A percentile compares a stretch with the other conserved stretches of the same genome.
Evolutionary conservation across 2,329 filamentous ascomycete genomes (phyloP).

Genomic region (Aspergillus ruber): DNA sequence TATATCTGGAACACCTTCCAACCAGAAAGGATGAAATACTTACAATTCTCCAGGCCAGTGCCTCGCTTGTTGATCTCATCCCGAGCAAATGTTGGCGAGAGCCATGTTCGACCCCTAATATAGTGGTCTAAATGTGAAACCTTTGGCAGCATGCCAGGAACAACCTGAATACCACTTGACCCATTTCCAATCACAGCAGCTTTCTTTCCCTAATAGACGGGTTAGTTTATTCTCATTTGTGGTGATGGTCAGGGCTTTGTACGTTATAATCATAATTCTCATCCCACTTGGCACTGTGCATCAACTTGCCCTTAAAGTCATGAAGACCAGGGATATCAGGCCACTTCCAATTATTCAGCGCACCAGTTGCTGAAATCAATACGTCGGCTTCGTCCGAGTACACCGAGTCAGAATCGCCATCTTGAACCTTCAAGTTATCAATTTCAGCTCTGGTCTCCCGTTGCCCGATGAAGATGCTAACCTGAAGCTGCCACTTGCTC

Average conservation of each 20-base stretch:
- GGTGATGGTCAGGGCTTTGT: neutral
- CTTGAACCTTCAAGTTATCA: constrained; percentile 13
- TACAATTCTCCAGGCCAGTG: constrained; percentile 23
- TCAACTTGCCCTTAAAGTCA: constrained; percentile 40
- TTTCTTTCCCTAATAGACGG: constrained; percentile 20
- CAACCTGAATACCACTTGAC: constrained; percentile 37
- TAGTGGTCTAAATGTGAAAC: constrained; percentile 32
- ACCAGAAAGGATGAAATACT: constrained; percentile 3
- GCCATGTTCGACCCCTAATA: constrained; percentile 26
- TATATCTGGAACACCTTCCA: neutral
- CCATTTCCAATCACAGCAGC: constrained; percentile 35
- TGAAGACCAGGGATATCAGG: constrained; percentile 43
- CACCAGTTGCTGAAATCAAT: constrained; percentile 34
- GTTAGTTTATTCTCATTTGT: neutral
- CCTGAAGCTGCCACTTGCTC: constrained; percentile 24
- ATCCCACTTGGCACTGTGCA: constrained; percentile 43
- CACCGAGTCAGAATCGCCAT: constrained; percentile 12
- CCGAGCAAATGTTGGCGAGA: constrained; percentile 23
- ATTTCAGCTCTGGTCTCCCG: neutral
- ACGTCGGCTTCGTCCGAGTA: constrained; percentile 26
- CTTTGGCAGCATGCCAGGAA: constrained; percentile 36
- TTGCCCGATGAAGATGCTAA: constrained; percentile 4
- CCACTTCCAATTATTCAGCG: constrained; percentile 40
- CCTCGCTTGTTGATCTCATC: constrained; percentile 22
- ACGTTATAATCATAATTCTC: constrained; percentile 28